These are phyloP conservation scores for Aspergillus quadricinctus DNA, from an alignment of 2,329 filamentous ascomycete species.

Conservation along the genomic window DNA sequence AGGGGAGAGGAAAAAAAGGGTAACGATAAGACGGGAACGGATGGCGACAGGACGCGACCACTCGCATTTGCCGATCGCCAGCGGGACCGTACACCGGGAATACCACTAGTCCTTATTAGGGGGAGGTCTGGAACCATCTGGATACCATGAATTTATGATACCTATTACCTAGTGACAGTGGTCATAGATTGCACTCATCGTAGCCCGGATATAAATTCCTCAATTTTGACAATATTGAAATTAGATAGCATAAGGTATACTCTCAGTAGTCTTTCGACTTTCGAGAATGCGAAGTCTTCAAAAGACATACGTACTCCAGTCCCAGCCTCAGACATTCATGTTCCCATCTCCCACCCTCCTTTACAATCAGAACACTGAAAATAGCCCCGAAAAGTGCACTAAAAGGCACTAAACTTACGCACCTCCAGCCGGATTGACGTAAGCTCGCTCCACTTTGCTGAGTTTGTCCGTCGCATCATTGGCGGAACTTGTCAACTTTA, in stretches of 20 bases:
- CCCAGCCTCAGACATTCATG: neutral
- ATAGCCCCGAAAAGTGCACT: neutral
- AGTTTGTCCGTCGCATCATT: conserved; percentile 5
- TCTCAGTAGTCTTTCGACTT: neutral
- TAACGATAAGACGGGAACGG: conserved; percentile 18
- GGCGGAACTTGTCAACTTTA: neutral
- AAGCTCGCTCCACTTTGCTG: conserved; percentile 14
- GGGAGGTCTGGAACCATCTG: neutral
- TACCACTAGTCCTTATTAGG: neutral
- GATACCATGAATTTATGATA: neutral
- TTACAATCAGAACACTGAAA: neutral
- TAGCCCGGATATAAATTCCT: neutral
- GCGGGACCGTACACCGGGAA: neutral
- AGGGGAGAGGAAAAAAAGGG: conserved; percentile 1
- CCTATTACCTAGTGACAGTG: neutral
- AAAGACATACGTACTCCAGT: neutral
- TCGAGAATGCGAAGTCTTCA: neutral
- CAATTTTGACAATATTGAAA: neutral
- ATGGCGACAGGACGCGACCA: conserved; percentile 18
- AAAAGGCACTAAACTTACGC: conserved; percentile 1
- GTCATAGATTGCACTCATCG: neutral
- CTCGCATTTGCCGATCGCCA: conserved; percentile 7
- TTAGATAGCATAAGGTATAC: neutral
- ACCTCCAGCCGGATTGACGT: conserved; percentile 15
- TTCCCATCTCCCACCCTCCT: neutral